Evolutionary conservation across 805 yeast species (phyloP), one percentile per base, ranked within the genome.

Genomic region (Wickerhamomyces queroliae): DNA sequence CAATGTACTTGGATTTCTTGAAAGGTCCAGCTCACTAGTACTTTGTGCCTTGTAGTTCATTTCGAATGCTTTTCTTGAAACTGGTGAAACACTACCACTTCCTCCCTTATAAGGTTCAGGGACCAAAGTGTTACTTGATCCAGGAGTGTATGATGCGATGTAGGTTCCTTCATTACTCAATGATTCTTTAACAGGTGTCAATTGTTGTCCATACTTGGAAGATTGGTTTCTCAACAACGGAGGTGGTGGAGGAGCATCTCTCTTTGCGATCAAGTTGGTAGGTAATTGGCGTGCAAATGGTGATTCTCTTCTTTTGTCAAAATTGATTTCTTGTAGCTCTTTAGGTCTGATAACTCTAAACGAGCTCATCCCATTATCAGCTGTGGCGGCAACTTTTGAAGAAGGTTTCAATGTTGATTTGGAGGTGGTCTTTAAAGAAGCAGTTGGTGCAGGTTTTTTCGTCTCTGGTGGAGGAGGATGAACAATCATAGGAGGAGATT

Each of bases 181-280:
- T 5, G 52, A 44, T 34, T 55, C 59, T 23, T 45, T 38, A 1
- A 55, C 53, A 7, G 59, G 49, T 20, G 43, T 50, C 21, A 53
- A 31, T 20, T 27, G 34, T 5, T 51, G 39, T n/a, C 30, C 18
- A 7, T 33, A 16, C 17, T 36, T 46, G 1, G 46, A 33, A 11
- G 33, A 30, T 30, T 30, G 33, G 11, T 28, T 28, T 28, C 22
- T 30, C 3, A 18, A 12, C n/a, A 36, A 21, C n/a, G n/a, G n/a
- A 11, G 88, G 86, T 4, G 88, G 85, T 7, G 82, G 83, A 0
- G 88, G 89, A 0, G 88, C 83, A 11, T 71, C 77, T 50, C 95
- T 64, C 42, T 70, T 74, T 0, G 95, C 93, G 9, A 83, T 76
- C 18, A 84, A 64, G 40, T 67, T 73, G 1, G 80, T 8, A 23